Conservation (phyloP, 176 grass and related monocot species). For the Chrysopogon serrulatus region DNA sequence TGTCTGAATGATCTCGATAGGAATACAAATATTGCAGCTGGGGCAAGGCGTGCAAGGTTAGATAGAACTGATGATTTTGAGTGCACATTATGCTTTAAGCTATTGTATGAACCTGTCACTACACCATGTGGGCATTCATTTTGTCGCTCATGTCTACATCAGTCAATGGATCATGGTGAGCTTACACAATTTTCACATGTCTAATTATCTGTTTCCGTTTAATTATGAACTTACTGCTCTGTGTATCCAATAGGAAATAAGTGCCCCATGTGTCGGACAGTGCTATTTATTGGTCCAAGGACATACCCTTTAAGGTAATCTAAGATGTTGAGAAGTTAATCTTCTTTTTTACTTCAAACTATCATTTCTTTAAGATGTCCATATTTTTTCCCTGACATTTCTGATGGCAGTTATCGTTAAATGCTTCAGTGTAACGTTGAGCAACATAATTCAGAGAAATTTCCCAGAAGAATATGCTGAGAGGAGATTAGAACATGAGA, state of each 20-base stretch:
- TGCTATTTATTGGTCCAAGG: conserved; percentile 93
- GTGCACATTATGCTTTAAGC: conserved; percentile 92
- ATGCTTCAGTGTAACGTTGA: conserved; percentile 87
- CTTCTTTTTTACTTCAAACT: conserved; percentile 13
- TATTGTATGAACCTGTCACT: conserved; percentile 97
- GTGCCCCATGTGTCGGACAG: conserved; percentile 94
- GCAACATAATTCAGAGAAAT: conserved; percentile 89
- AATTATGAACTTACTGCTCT: conserved; percentile 17
- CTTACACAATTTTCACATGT: conserved; percentile 24
- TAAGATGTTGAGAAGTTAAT: conserved; percentile 2
- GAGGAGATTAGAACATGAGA: conserved; percentile 89
- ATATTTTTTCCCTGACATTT: conserved; percentile 21
- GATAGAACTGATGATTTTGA: conserved; percentile 88
- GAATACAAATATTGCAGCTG: conserved; percentile 50
- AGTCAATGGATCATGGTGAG: conserved; percentile 98
- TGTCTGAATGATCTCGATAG: conserved; percentile 72
- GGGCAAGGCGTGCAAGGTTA: conserved; percentile 49
- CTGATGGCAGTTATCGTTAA: conserved; percentile 45
- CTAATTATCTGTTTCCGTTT: conserved; percentile 25
- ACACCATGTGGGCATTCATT: conserved; percentile 99
- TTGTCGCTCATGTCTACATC: conserved; percentile 88
- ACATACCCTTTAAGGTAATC: conserved; percentile 86
- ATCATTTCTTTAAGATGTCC: not conserved
- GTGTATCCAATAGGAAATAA: conserved; percentile 73
- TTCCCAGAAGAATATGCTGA: conserved; percentile 92